These are phyloP conservation scores for Bipolaris cookei DNA, from an alignment of 2,329 filamentous ascomycete species.

Conservation along the genomic window DNA sequence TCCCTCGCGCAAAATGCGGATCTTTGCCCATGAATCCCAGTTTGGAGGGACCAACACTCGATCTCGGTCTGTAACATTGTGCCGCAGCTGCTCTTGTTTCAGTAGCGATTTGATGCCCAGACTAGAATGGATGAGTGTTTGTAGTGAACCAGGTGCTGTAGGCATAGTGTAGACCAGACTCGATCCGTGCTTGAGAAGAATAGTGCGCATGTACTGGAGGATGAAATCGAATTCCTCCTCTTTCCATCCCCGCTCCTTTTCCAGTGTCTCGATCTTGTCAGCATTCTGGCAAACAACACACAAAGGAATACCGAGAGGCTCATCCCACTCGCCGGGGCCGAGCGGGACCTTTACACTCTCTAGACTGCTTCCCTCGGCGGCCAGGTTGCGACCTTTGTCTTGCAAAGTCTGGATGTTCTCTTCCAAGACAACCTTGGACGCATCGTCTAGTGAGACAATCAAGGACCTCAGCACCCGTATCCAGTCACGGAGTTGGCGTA, in stretches of 20 bases:
- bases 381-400: conserved; percentile 55
- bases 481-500: conserved; percentile 88
- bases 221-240: conserved; percentile 97
- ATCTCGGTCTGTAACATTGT: conserved; percentile 91
- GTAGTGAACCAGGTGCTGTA: conserved; percentile 72
- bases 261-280: conserved; percentile 87
- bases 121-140: conserved; percentile 81
- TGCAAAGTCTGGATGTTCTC: conserved; percentile 83
- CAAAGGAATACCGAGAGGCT: conserved; percentile 82
- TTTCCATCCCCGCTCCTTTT: conserved; percentile 90
- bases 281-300: conserved; percentile 97
- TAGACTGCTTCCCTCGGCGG: conserved; percentile 37
- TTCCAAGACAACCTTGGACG: conserved; percentile 83
- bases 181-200: conserved; percentile 78
- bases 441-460: conserved; percentile 72
- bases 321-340: conserved; percentile 91
- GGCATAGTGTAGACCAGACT: conserved; percentile 57
- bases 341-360: conserved; percentile 67
- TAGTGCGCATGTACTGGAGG: conserved; percentile 87
- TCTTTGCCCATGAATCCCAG: conserved; percentile 99
- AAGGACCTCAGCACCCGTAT: conserved; percentile 81
- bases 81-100: conserved; percentile 51
- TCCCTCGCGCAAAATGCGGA: conserved; percentile 85
- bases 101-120: conserved; percentile 84
- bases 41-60: conserved; percentile 94